Conservation (phyloP, 176 grass and related monocot species). For the Ananas comosus region DNA sequence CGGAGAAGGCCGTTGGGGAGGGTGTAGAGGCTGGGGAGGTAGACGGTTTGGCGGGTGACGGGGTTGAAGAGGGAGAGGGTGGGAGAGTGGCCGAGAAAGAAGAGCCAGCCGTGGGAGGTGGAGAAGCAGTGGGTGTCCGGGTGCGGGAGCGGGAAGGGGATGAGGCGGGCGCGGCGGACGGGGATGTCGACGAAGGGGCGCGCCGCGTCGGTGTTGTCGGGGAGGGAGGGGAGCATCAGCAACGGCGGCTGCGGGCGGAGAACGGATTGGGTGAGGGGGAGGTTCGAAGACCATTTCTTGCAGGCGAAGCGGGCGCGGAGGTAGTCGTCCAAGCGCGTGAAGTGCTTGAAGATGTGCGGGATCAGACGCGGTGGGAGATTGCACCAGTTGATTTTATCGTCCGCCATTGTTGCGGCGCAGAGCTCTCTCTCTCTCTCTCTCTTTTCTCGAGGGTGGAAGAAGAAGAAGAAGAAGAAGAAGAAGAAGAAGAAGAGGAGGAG, state of each 20-base stretch:
- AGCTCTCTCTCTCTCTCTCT: too few species aligned
- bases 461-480: too few species aligned
- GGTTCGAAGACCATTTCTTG: background rate
- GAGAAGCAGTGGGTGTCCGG: background rate
- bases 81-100: background rate
- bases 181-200: background rate
- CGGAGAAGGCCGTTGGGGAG: background rate
- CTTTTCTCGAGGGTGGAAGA: background rate
- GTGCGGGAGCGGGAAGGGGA: background rate
- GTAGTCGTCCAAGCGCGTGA: background rate
- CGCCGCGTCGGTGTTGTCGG: background rate
- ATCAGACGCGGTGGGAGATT: background rate
- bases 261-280: background rate
- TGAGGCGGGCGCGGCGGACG: background rate
- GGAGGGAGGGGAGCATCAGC: background rate
- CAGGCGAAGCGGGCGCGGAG: background rate
- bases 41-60: background rate
- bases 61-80: background rate
- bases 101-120: constrained; percentile 1
- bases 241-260: background rate
- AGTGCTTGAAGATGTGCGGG: background rate
- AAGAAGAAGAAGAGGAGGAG: too few species aligned
- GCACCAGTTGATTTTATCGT: background rate
- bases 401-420: background rate
- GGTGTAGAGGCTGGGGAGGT: background rate